phyloP scores from a whole-genome alignment of 2,329 filamentous ascomycete species.

The Mycosphaerella arachidis region DNA sequence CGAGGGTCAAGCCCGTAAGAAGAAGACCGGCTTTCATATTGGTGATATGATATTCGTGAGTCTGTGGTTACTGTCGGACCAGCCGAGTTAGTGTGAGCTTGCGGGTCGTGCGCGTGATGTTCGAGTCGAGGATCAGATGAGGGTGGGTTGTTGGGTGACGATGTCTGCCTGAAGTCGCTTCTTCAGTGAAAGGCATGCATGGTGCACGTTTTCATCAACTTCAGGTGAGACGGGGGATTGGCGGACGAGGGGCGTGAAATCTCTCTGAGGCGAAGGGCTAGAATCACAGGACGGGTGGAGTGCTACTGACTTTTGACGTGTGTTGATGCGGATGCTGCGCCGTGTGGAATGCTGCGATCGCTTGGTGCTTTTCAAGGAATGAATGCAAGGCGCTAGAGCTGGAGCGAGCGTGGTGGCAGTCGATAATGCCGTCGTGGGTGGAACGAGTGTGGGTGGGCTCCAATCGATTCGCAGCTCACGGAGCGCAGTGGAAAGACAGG shows the following conservation, averaged over 20 bases:
- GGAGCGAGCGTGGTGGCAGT: not conserved
- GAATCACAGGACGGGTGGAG: constrained; percentile 10
- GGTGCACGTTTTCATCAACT: not conserved
- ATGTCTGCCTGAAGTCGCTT: not conserved
- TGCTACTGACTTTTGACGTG: not conserved
- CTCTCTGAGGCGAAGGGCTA: not conserved
- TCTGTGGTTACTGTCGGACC: constrained; percentile 19
- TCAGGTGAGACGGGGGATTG: not conserved
- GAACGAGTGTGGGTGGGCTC: constrained; percentile 13
- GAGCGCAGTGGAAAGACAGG: constrained; percentile 1
- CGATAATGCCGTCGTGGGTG: not conserved
- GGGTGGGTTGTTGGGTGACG: not conserved
- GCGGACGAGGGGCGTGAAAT: not conserved
- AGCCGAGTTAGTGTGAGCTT: constrained; percentile 6
- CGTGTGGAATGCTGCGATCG: constrained; percentile 17
- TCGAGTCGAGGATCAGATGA: not conserved
- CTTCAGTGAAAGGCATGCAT: constrained; percentile 2
- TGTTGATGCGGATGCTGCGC: constrained; percentile 2
- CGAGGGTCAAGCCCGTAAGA: constrained; percentile 25
- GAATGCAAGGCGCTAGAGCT: constrained; percentile 11
- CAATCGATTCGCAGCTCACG: constrained; percentile 5
- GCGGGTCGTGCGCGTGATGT: constrained; percentile 12
- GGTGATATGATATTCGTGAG: constrained; percentile 8
- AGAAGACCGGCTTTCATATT: constrained; percentile 31
- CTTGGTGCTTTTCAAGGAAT: constrained; percentile 15